Conservation (phyloP, 768 basidiomycete genomes). For the Trametopsis cervina region DNA sequence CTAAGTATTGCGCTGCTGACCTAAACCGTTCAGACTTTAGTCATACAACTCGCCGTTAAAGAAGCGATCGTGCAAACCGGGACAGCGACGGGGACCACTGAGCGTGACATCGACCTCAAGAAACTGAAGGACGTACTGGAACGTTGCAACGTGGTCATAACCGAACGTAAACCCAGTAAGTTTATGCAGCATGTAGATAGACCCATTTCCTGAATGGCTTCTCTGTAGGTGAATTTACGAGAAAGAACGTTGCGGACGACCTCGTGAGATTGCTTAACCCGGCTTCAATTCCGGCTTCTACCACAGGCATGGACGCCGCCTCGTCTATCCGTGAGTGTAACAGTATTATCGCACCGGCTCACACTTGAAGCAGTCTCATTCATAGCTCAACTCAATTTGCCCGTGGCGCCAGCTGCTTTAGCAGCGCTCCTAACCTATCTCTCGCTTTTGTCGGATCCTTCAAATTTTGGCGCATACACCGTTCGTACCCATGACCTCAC, state of each 20-base stretch:
- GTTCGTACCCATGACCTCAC: conserved; percentile 85
- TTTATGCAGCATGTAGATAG: background rate
- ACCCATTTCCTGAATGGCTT: background rate
- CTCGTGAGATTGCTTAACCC: conserved; percentile 60
- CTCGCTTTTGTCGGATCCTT: conserved; percentile 65
- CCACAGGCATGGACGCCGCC: conserved; percentile 42
- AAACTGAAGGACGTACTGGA: conserved; percentile 85
- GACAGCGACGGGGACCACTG: conserved; percentile 63
- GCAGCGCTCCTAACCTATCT: conserved; percentile 82
- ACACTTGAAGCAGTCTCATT: background rate
- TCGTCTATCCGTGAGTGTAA: conserved; percentile 44
- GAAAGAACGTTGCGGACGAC: conserved; percentile 77
- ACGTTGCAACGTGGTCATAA: conserved; percentile 84
- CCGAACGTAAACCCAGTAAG: conserved; percentile 83
- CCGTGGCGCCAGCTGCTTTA: conserved; percentile 72
- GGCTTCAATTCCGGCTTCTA: conserved; percentile 28
- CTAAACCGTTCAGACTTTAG: conserved; percentile 55
- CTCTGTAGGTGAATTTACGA: conserved; percentile 72
- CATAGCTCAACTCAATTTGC: conserved; percentile 70
- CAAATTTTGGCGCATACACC: conserved; percentile 74
- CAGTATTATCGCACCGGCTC: conserved; percentile 4
- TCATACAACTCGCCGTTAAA: conserved; percentile 97
- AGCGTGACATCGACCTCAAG: conserved; percentile 81
- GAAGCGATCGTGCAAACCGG: conserved; percentile 83
- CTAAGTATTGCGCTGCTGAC: background rate